These are phyloP conservation scores for Paramecium octaurelia DNA, from an alignment of 73 alveolate species.

Conservation along the genomic window DNA sequence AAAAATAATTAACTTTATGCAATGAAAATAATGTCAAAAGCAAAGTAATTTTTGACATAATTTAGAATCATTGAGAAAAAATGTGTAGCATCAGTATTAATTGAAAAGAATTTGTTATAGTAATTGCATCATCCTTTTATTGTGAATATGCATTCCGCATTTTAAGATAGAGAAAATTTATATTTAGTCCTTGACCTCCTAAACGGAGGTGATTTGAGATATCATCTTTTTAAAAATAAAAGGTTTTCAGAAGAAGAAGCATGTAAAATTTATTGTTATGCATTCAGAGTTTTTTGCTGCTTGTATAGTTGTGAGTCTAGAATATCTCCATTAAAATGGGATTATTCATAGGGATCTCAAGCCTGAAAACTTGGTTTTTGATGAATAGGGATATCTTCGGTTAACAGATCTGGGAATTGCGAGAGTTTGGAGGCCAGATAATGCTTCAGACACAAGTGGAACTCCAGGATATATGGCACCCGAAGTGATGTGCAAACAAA, in stretches of 20 bases:
- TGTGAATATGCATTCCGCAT: constrained; percentile 90
- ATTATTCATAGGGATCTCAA: constrained; percentile 95
- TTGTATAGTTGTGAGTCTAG: constrained; percentile 88
- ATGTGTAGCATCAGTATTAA: background rate
- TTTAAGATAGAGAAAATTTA: constrained; percentile 89
- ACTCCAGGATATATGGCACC: constrained; percentile 88
- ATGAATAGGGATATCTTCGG: constrained; percentile 82
- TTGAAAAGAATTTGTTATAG: background rate
- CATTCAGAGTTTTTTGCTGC: constrained; percentile 80
- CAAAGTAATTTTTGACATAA: constrained; percentile 3
- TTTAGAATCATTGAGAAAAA: background rate
- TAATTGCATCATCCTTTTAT: background rate
- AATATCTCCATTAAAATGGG: constrained; percentile 86
- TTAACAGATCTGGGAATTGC: constrained; percentile 97
- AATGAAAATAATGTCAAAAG: constrained; percentile 81
- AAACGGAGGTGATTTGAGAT: constrained; percentile 96
- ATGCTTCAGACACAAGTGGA: constrained; percentile 93
- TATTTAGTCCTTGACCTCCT: constrained; percentile 88
- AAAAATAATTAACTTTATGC: constrained; percentile 73
- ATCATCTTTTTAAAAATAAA: constrained; percentile 78
- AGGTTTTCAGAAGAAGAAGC: constrained; percentile 91
- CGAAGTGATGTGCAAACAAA: constrained; percentile 78
- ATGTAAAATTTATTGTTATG: constrained; percentile 29
- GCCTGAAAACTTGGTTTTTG: constrained; percentile 97
- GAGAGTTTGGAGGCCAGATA: constrained; percentile 81